Evolutionary conservation across 768 basidiomycete species (phyloP), one percentile per base, ranked within the genome.

Genomic region (Coprinopsis marcescibilis): DNA sequence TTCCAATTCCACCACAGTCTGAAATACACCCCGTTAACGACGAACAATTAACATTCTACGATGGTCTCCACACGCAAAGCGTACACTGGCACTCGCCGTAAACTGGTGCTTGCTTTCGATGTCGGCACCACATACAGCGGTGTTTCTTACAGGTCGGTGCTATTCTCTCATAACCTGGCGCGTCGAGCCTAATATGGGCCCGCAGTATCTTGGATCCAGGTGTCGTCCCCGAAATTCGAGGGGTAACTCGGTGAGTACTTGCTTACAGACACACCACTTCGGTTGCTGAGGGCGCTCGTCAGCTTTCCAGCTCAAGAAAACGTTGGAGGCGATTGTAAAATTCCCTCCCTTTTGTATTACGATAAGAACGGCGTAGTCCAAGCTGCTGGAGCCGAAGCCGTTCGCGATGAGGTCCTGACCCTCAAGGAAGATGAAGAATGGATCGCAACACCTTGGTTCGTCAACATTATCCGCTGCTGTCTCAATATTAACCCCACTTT

Each of bases 331-430:
- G 67, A 73, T 45, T 66, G 63, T 26, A 77, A 76, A 46, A 71
- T 77, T 30, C 76, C 72, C 1, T 70, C 73, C 0, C 55, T 74
- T 17, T 45, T 77, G 17, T 71, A 70, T 42, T 77, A 77, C 52
- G 73, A 73, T 43, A 35, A 49, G 6, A 46, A 61, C 14, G 75
- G 72, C 2, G 25, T 19, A 1, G 59, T 68, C 3, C 63, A 53
- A 19, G 75, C 73, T 0, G 57, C 66, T 10, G 76, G 76, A 1
- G 72, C 71, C 1, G 73, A 75, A 48, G 69, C 75, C 3, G 45
- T 59, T 13, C 56, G 62, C 17, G 72, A 71, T 42, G 62, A 60
- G 27, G 56, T 61, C 3, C 54, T 64, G 3, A 69, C 68, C 32
- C 52, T 24, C 43, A 73, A 73, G 6, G 66, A 68, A n/a, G 70